These are phyloP conservation scores for Colletotrichum spinosum DNA, from an alignment of 2,329 filamentous ascomycete genomes.

Conservation along the genomic window DNA sequence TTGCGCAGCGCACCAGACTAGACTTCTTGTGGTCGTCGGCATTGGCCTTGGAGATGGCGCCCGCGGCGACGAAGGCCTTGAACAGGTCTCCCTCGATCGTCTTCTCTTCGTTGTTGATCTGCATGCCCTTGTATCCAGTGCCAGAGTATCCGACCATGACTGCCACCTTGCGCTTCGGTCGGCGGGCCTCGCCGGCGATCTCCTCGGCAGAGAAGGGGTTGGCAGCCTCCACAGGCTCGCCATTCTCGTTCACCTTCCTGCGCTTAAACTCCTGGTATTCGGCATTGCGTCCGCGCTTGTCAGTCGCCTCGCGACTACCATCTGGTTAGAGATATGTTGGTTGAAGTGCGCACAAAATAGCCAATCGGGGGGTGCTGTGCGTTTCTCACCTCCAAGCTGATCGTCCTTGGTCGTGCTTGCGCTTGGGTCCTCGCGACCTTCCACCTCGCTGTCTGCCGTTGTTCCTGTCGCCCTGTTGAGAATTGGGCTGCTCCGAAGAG, in stretches of 20 bases:
- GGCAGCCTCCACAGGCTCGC: constrained; percentile 39
- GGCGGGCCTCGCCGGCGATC: constrained; percentile 86
- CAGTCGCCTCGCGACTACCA: constrained; percentile 49
- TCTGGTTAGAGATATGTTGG: constrained; percentile 46
- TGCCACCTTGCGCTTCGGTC: constrained; percentile 95
- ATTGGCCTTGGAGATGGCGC: constrained; percentile 96
- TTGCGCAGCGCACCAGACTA: constrained; percentile 90
- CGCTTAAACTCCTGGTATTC: constrained; percentile 56
- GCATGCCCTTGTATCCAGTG: constrained; percentile 97
- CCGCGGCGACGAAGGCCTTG: constrained; percentile 87
- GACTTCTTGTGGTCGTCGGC: constrained; percentile 97
- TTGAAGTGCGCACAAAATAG: constrained; percentile 1
- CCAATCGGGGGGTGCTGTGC: neutral
- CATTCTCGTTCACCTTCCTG: constrained; percentile 52
- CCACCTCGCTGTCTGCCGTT: constrained; percentile 22
- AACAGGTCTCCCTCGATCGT: constrained; percentile 98
- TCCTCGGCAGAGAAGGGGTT: constrained; percentile 78
- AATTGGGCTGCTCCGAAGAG: constrained; percentile 7
- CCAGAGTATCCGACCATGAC: constrained; percentile 96
- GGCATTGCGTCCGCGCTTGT: constrained; percentile 53
- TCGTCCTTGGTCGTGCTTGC: constrained; percentile 33
- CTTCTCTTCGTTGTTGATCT: constrained; percentile 84
- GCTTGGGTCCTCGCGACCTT: constrained; percentile 24
- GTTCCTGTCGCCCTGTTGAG: constrained; percentile 5
- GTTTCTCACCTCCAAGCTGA: constrained; percentile 31